Conservation (phyloP, 2,329 filamentous ascomycete genomes). For the Moelleriella libera region DNA sequence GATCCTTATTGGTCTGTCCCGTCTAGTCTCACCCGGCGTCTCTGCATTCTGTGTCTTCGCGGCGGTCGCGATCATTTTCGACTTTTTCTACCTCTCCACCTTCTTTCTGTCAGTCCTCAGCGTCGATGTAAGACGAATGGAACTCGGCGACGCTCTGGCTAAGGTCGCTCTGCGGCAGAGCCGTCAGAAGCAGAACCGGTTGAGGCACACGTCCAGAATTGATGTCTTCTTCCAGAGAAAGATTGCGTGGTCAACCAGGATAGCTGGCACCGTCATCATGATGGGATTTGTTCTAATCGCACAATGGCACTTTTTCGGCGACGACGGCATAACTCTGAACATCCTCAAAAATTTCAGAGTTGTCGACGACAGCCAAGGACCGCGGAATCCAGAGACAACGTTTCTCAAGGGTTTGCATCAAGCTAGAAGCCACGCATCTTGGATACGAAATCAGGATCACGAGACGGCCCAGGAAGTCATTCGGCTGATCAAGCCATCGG, state of each 20-base stretch:
- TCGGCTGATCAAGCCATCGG: slow-evolving; percentile 56
- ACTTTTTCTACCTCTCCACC: slow-evolving; percentile 65
- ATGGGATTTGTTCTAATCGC: slow-evolving; percentile 58
- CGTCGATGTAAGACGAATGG: slow-evolving; percentile 62
- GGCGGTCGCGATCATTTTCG: slow-evolving; percentile 59
- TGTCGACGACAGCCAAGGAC: slow-evolving; percentile 6
- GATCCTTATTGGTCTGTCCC: slow-evolving; percentile 51
- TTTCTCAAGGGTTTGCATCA: slow-evolving; percentile 52
- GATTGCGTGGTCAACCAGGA: slow-evolving; percentile 54
- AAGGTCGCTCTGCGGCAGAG: slow-evolving; percentile 34
- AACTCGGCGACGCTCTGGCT: slow-evolving; percentile 58
- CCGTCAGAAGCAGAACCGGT: slow-evolving; percentile 11
- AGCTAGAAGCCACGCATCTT: slow-evolving; percentile 60
- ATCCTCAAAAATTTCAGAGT: slow-evolving; percentile 11
- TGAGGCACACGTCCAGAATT: slow-evolving; percentile 29
- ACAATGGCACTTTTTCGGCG: slow-evolving; percentile 66
- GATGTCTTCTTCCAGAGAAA: slow-evolving; percentile 50
- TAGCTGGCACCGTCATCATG: slow-evolving; percentile 62
- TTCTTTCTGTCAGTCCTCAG: slow-evolving; percentile 71
- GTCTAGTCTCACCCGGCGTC: slow-evolving; percentile 53
- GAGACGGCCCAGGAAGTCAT: slow-evolving; percentile 67
- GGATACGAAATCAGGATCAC: slow-evolving; percentile 65
- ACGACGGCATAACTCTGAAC: slow-evolving; percentile 26
- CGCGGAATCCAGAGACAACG: slow-evolving; percentile 19
- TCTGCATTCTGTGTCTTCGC: slow-evolving; percentile 65